phyloP scores from a whole-genome alignment of 495 filamentous ascomycete species.

The Aspergillus saccharolyticus region DNA sequence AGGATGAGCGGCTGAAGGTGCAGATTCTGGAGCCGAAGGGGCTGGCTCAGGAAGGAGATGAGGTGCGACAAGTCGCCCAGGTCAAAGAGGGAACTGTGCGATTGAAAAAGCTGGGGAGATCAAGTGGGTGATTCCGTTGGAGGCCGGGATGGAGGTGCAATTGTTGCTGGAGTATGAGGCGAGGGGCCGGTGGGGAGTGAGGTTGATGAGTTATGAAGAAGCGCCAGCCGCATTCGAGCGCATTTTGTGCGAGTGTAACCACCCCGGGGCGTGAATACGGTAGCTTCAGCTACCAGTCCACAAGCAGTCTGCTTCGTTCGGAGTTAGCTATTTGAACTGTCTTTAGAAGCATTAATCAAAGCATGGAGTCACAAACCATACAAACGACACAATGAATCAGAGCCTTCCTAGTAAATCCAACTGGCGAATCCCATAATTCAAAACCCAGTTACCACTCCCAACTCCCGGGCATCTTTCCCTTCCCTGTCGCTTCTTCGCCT shows the following conservation, averaged over 20 bases:
- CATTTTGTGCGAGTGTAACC: too few species aligned
- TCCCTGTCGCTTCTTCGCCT: conserved; percentile 9
- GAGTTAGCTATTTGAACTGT: too few species aligned
- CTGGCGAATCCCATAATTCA: background rate
- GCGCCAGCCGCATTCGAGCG: too few species aligned
- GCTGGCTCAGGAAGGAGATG: conserved; percentile 40
- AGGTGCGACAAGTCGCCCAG: conserved; percentile 21
- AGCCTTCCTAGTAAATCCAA: too few species aligned
- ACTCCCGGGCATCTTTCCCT: conserved; percentile 21
- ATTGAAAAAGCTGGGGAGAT: conserved; percentile 58
- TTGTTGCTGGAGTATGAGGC: conserved; percentile 62
- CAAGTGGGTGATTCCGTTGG: conserved; percentile 54
- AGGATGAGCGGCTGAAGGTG: conserved; percentile 58
- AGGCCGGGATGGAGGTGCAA: conserved; percentile 51
- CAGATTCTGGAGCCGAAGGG: conserved; percentile 49
- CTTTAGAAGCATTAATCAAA: background rate
- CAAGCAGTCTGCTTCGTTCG: too few species aligned
- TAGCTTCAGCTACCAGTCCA: background rate
- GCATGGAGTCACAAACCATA: background rate
- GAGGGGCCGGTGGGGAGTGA: conserved; percentile 16
- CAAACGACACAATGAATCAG: background rate
- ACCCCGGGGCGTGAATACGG: too few species aligned
- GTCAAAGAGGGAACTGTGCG: conserved; percentile 13
- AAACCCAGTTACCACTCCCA: conserved; percentile 21
- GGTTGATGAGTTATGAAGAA: conserved; percentile 5